Conservation (phyloP, 129 eudicot species). For the Saposhnikovia divaricata region DNA sequence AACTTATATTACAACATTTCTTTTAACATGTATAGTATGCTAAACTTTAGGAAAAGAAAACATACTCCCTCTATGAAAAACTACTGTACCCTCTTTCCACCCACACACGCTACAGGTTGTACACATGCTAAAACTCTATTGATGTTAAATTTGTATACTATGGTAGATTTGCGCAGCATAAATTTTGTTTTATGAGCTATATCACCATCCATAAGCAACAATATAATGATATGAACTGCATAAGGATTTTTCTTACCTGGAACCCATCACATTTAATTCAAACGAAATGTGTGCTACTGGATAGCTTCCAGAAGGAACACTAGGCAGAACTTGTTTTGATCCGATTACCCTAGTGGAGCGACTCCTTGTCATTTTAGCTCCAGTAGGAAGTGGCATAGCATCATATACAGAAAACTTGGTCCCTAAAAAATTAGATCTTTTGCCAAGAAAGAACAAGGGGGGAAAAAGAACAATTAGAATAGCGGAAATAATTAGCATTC, state of each 20-base stretch:
- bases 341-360: slow-evolving; percentile 58
- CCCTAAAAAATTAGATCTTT: slow-evolving; percentile 78
- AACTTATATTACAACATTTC: neutral
- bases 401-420: slow-evolving; percentile 77
- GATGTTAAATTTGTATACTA: neutral
- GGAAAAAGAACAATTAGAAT: neutral
- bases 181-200: neutral
- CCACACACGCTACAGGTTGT: too few species aligned
- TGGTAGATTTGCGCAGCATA: neutral
- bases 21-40: neutral
- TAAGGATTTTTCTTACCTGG: slow-evolving; percentile 48
- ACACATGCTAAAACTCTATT: neutral
- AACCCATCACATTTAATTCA: slow-evolving; percentile 76
- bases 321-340: slow-evolving; percentile 57
- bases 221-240: neutral
- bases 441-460: slow-evolving; percentile 17
- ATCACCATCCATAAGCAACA: neutral
- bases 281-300: slow-evolving; percentile 84
- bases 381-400: slow-evolving; percentile 60
- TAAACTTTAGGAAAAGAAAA: too few species aligned
- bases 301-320: slow-evolving; percentile 63
- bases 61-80: neutral
- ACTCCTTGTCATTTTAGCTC: slow-evolving; percentile 58
- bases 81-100: neutral
- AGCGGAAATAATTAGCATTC: neutral